Evolutionary conservation across 306 rosid genomes (phyloP).

Genomic region (Gillenia trifoliata): DNA sequence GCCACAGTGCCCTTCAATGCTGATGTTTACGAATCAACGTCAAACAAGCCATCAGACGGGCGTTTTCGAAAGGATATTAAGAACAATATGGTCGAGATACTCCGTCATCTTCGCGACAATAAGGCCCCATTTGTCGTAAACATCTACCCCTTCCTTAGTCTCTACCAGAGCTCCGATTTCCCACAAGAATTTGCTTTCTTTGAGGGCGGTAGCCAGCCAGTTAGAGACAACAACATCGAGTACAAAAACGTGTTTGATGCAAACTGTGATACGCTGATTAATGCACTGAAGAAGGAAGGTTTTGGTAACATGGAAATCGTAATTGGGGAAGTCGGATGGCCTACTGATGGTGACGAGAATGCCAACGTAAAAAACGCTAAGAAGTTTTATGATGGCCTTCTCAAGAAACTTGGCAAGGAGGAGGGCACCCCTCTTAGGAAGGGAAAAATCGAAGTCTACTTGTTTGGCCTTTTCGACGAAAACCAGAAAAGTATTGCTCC

Average conservation of each 20-base stretch:
- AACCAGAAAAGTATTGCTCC: conserved; percentile 57
- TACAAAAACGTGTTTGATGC: conserved; percentile 74
- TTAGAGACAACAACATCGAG: conserved; percentile 28
- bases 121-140: conserved; percentile 61
- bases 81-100: conserved; percentile 34
- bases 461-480: conserved; percentile 64
- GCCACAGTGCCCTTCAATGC: conserved; percentile 64
- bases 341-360: conserved; percentile 54
- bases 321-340: conserved; percentile 92
- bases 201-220: conserved; percentile 15
- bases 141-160: conserved; percentile 78
- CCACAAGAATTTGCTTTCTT: conserved; percentile 61
- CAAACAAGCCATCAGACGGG: conserved; percentile 62
- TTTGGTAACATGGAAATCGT: conserved; percentile 31
- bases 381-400: conserved; percentile 56
- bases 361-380: conserved; percentile 34
- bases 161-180: conserved; percentile 39
- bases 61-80: conserved; percentile 40
- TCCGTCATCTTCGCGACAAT: conserved; percentile 32
- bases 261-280: conserved; percentile 54
- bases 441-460: conserved; percentile 22
- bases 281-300: conserved; percentile 47
- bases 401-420: conserved; percentile 40
- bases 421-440: conserved; percentile 58
- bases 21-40: conserved; percentile 54